These are phyloP conservation scores for Leptographium lundbergii DNA, from an alignment of 2,329 filamentous ascomycete genomes.

Conservation along the genomic window DNA sequence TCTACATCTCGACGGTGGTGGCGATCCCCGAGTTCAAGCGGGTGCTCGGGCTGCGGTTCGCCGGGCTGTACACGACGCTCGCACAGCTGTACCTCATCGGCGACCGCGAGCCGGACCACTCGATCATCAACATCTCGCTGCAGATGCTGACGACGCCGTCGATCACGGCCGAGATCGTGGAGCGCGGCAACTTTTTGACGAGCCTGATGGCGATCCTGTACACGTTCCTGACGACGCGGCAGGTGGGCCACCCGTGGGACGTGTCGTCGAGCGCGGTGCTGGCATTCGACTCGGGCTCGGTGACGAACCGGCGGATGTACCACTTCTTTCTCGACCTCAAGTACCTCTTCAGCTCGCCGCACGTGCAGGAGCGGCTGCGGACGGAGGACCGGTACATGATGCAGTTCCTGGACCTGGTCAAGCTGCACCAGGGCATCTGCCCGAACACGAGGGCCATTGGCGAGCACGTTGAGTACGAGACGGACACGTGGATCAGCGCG, in stretches of 20 bases:
- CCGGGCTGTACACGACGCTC: constrained; percentile 83
- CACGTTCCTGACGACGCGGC: constrained; percentile 89
- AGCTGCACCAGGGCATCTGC: constrained; percentile 93
- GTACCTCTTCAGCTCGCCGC: constrained; percentile 76
- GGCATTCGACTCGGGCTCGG: constrained; percentile 85
- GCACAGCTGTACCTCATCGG: constrained; percentile 93
- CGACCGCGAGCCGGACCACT: constrained; percentile 92
- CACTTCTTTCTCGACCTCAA: constrained; percentile 95
- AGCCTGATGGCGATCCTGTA: constrained; percentile 94
- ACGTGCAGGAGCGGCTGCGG: constrained; percentile 76
- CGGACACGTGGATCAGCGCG: constrained; percentile 94
- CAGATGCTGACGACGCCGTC: constrained; percentile 96
- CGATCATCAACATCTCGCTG: constrained; percentile 92
- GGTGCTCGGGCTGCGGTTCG: constrained; percentile 82
- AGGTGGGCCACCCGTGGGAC: constrained; percentile 88
- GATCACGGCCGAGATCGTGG: constrained; percentile 90
- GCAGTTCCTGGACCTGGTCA: constrained; percentile 91
- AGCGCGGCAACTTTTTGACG: constrained; percentile 89
- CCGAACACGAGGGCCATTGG: constrained; percentile 85
- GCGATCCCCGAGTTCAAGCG: constrained; percentile 94
- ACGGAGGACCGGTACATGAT: constrained; percentile 76
- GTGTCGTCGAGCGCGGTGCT: constrained; percentile 76
- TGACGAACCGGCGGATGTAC: constrained; percentile 90
- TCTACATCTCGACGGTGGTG: constrained; percentile 94
- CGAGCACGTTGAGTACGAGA: constrained; percentile 96